These are phyloP conservation scores for Didymosphaeria variabile DNA, from an alignment of 2,329 filamentous ascomycete genomes.

Conservation along the genomic window DNA sequence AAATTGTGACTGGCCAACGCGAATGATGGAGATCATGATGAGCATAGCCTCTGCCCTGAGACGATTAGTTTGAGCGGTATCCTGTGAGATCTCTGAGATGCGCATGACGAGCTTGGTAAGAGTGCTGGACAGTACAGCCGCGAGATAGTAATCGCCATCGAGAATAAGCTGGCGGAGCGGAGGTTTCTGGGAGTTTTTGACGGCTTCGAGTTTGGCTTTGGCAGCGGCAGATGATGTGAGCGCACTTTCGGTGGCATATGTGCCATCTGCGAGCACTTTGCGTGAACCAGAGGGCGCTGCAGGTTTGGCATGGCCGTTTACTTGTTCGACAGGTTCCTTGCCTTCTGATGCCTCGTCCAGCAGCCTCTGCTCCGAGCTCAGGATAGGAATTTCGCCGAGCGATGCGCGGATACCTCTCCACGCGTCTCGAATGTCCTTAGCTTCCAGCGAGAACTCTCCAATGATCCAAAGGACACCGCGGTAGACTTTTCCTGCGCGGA, in stretches of 20 bases:
- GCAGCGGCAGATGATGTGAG: slow-evolving; percentile 91
- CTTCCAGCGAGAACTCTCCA: slow-evolving; percentile 94
- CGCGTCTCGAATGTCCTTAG: slow-evolving; percentile 91
- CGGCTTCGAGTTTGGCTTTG: slow-evolving; percentile 90
- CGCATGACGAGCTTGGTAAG: slow-evolving; percentile 98
- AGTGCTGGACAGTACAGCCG: slow-evolving; percentile 93
- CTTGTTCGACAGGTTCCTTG: slow-evolving; percentile 71
- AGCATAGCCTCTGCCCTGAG: slow-evolving; percentile 97
- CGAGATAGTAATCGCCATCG: slow-evolving; percentile 96
- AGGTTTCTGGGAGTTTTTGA: slow-evolving; percentile 96
- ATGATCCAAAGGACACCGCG: slow-evolving; percentile 97
- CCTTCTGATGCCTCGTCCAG: slow-evolving; percentile 76
- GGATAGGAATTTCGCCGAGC: slow-evolving; percentile 94
- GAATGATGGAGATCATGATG: slow-evolving; percentile 99
- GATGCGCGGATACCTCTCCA: slow-evolving; percentile 97
- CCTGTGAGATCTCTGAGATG: slow-evolving; percentile 89
- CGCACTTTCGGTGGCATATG: slow-evolving; percentile 95
- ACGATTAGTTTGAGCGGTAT: slow-evolving; percentile 87
- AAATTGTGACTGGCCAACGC: slow-evolving; percentile 98
- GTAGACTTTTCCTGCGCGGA: slow-evolving; percentile 96
- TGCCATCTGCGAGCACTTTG: slow-evolving; percentile 94
- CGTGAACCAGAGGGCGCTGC: slow-evolving; percentile 82
- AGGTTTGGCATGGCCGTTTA: slow-evolving; percentile 81
- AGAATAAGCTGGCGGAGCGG: slow-evolving; percentile 90
- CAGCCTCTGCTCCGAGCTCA: slow-evolving; percentile 91